Percentiles rank a stretch among this genome's conserved stretches.
These are phyloP conservation scores for Yamadazyma atlantica DNA, from an alignment of 1,139 yeast species.

Conservation along the genomic window DNA sequence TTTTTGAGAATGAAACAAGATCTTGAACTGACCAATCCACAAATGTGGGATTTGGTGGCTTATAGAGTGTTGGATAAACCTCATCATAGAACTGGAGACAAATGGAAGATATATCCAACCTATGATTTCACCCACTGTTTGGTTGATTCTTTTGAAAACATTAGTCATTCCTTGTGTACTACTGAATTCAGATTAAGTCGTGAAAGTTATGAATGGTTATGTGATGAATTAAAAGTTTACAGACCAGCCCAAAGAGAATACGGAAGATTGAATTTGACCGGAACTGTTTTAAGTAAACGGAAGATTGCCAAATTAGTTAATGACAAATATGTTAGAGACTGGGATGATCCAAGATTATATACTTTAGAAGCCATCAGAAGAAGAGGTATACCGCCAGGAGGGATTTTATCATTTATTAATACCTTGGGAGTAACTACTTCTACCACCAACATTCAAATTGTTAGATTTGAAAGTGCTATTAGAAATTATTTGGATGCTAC, in stretches of 20 bases:
- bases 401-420: slow-evolving; percentile 86
- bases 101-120: slow-evolving; percentile 98
- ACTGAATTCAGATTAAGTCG: slow-evolving; percentile 90
- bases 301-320: slow-evolving; percentile 91
- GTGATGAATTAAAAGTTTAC: slow-evolving; percentile 92
- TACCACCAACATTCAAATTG: slow-evolving; percentile 85
- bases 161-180: slow-evolving; percentile 92
- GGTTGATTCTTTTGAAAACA: slow-evolving; percentile 95
- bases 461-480: slow-evolving; percentile 86
- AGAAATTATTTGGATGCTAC: slow-evolving; percentile 85
- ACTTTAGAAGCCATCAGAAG: slow-evolving; percentile 94
- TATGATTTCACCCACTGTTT: slow-evolving; percentile 98
- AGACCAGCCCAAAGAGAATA: slow-evolving; percentile 99
- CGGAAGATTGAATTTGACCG: slow-evolving; percentile 93
- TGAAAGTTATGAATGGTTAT: slow-evolving; percentile 97
- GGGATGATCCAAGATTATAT: slow-evolving; percentile 98
- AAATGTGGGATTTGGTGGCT: slow-evolving; percentile 99
- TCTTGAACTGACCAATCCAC: slow-evolving; percentile 88
- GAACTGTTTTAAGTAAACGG: slow-evolving; percentile 92
- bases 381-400: slow-evolving; percentile 99
- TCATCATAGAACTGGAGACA: slow-evolving; percentile 94
- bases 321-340: slow-evolving; percentile 80
- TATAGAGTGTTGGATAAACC: slow-evolving; percentile 90
- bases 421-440: slow-evolving; percentile 96
- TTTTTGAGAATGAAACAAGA: slow-evolving; percentile 97